Conservation (phyloP, 345 rosid genomes). For the Abelmoschus esculentus region DNA sequence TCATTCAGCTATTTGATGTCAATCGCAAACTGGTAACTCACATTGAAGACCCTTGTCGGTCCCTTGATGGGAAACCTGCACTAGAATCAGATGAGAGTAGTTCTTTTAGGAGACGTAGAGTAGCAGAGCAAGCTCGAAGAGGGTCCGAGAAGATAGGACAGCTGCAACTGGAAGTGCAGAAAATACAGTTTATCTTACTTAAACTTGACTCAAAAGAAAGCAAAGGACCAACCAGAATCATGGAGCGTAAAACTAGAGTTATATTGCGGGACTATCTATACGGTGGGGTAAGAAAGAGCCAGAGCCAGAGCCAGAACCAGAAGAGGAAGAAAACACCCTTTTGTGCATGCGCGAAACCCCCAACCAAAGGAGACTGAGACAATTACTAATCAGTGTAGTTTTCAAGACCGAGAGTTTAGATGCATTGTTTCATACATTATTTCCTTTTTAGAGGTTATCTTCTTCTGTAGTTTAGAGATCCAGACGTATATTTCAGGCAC, state of each 20-base stretch:
- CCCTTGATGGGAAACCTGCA: slow-evolving; percentile 38
- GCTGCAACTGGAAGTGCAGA: slow-evolving; percentile 87
- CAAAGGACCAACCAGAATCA: slow-evolving; percentile 34
- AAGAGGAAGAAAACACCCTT: background rate
- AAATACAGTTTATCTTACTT: slow-evolving; percentile 61
- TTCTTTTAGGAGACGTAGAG: slow-evolving; percentile 36
- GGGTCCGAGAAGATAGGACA: slow-evolving; percentile 79
- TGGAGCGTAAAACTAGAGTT: slow-evolving; percentile 55
- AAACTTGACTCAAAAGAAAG: slow-evolving; percentile 63
- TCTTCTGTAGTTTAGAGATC: slow-evolving; percentile 19
- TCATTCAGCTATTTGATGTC: slow-evolving; percentile 46
- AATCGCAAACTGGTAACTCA: slow-evolving; percentile 57
- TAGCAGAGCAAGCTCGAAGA: slow-evolving; percentile 70
- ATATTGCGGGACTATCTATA: slow-evolving; percentile 72
- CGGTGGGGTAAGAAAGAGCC: slow-evolving; percentile 38
- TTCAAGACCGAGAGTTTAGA: slow-evolving; percentile 8
- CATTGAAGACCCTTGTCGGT: slow-evolving; percentile 34
- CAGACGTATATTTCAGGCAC: slow-evolving; percentile 26
- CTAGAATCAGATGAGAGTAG: slow-evolving; percentile 38
- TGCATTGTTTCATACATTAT: slow-evolving; percentile 13
- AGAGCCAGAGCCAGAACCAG: too few species aligned
- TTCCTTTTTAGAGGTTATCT: slow-evolving; percentile 11
- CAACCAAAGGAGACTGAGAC: slow-evolving; percentile 44
- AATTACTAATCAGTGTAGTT: slow-evolving; percentile 3
- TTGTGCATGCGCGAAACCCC: too few species aligned